These are phyloP conservation scores for Citrus reticulata DNA, from an alignment of 345 rosid species.

Conservation along the genomic window DNA sequence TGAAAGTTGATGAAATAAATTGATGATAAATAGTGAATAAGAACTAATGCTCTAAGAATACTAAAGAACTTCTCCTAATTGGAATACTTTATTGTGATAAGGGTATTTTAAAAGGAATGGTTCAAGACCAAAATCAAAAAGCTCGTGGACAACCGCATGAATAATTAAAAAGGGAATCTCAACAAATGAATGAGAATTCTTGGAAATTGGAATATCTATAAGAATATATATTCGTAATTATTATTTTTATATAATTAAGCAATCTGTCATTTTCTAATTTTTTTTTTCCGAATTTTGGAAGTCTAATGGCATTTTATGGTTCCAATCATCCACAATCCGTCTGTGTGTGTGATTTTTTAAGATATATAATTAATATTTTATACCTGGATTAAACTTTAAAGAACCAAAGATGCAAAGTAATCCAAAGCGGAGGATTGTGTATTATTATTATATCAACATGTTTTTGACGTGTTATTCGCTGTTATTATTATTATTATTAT, in stretches of 20 bases:
- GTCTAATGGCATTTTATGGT: not conserved
- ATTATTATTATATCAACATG: slow-evolving; percentile 12
- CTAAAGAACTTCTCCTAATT: too few relatives aligned
- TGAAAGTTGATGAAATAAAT: too few relatives aligned
- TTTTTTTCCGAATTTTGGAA: not conserved
- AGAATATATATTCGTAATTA: not conserved
- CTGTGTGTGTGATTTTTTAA: too few relatives aligned
- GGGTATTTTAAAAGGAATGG: not conserved
- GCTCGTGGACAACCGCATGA: slow-evolving; percentile 1
- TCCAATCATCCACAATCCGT: not conserved
- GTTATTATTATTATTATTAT: too few relatives aligned
- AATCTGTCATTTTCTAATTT: not conserved
- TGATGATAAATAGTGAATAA: too few relatives aligned
- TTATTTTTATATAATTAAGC: too few relatives aligned
- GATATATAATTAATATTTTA: too few relatives aligned
- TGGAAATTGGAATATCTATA: not conserved
- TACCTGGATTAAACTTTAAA: not conserved
- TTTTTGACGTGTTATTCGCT: not conserved
- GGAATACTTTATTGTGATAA: not conserved
- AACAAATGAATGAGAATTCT: not conserved
- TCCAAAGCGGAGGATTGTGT: slow-evolving; percentile 27
- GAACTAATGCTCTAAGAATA: too few relatives aligned
- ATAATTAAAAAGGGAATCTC: not conserved
- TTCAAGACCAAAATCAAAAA: not conserved
- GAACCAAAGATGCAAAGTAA: slow-evolving; percentile 23